Percentiles rank a stretch among this genome's conserved stretches.
Evolutionary conservation across 345 rosid species (phyloP).

Genomic region (Hibiscus tridactylites): DNA sequence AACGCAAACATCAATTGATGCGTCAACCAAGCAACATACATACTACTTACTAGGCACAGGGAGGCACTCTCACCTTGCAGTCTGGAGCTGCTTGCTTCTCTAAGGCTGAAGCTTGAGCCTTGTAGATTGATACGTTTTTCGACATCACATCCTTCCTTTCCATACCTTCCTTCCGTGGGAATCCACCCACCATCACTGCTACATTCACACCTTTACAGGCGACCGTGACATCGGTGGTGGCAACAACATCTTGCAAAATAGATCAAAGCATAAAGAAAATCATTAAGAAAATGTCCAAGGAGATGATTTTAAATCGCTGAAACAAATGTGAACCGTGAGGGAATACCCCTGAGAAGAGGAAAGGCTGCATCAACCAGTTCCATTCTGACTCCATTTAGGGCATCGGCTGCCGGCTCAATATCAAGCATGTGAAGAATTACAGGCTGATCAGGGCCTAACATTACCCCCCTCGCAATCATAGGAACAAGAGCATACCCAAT

Average conservation of each 20-base stretch:
- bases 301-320: not conserved
- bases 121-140: not conserved
- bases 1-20: not conserved
- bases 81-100: constrained; percentile 63
- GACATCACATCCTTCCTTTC: constrained; percentile 75
- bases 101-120: constrained; percentile 79
- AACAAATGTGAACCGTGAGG: not conserved
- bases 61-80: constrained; percentile 41
- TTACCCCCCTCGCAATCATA: constrained; percentile 37
- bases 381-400: constrained; percentile 65
- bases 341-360: constrained; percentile 59
- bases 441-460: constrained; percentile 84
- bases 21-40: not conserved
- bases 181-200: constrained; percentile 67
- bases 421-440: constrained; percentile 77
- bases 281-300: not conserved
- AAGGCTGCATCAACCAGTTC: constrained; percentile 77
- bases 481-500: constrained; percentile 52
- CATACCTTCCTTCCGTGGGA: constrained; percentile 62
- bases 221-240: constrained; percentile 58
- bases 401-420: constrained; percentile 52
- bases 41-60: not conserved
- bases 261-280: not conserved
- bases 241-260: constrained; percentile 40
- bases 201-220: constrained; percentile 66